Conservation (phyloP, 345 rosid species). For the Populus davidiana region DNA sequence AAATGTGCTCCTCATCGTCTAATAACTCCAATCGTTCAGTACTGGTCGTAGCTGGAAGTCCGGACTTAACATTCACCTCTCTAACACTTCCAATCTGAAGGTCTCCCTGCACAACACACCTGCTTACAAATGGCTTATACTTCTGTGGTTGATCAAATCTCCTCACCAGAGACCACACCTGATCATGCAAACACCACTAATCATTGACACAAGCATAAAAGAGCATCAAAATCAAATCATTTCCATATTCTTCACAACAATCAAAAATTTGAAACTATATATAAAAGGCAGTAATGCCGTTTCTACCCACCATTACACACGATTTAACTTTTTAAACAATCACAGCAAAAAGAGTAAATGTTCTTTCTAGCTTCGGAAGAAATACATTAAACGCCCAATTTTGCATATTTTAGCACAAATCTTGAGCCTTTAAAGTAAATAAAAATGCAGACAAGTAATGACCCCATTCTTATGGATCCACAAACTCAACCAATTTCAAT, state of each 20-base stretch:
- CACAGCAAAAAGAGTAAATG: background rate
- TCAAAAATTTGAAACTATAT: background rate
- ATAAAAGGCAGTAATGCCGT: background rate
- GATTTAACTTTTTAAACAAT: background rate
- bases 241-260: background rate
- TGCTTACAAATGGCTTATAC: constrained; percentile 70
- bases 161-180: constrained; percentile 85
- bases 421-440: background rate
- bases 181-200: constrained; percentile 10
- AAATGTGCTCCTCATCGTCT: constrained; percentile 71
- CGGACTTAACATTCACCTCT: constrained; percentile 76
- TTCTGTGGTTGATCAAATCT: constrained; percentile 78
- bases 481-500: background rate
- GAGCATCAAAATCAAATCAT: background rate
- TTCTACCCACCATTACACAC: background rate
- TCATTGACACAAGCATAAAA: background rate
- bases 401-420: background rate
- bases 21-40: constrained; percentile 68
- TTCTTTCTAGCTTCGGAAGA: background rate
- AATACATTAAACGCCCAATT: background rate
- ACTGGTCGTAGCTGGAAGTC: constrained; percentile 78
- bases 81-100: constrained; percentile 76
- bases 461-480: background rate
- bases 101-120: constrained; percentile 69
- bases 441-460: background rate